Evolutionary conservation across 495 filamentous ascomycete species (phyloP).

Genomic region (Podospora pseudopauciseta): DNA sequence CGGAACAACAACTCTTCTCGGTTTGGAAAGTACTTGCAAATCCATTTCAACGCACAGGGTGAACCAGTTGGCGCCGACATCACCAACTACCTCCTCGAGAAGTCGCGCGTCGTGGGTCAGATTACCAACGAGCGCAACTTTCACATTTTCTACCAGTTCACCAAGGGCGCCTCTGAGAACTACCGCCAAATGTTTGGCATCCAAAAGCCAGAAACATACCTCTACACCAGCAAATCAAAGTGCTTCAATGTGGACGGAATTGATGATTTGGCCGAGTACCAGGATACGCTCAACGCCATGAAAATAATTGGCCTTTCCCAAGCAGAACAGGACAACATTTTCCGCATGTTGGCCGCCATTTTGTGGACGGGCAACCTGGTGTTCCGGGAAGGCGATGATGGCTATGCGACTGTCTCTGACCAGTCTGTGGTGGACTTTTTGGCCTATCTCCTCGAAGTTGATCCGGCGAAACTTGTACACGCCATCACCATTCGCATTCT

Average conservation of each 20-base stretch:
- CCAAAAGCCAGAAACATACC: slow-evolving; percentile 86
- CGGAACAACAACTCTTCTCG: slow-evolving; percentile 98
- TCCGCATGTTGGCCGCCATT: slow-evolving; percentile 90
- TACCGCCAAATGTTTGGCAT: slow-evolving; percentile 84
- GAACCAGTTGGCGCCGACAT: slow-evolving; percentile 96
- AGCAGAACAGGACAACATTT: slow-evolving; percentile 90
- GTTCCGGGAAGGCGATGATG: slow-evolving; percentile 80
- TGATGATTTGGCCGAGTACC: slow-evolving; percentile 86
- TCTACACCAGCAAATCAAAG: slow-evolving; percentile 92
- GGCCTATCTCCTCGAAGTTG: slow-evolving; percentile 89
- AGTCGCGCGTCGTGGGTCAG: slow-evolving; percentile 92
- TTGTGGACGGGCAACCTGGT: slow-evolving; percentile 93
- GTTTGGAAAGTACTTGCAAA: slow-evolving; percentile 96
- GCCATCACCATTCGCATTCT: slow-evolving; percentile 86
- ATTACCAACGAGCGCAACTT: slow-evolving; percentile 96
- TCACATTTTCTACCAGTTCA: slow-evolving; percentile 99
- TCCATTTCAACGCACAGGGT: slow-evolving; percentile 91
- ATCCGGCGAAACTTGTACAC: slow-evolving; percentile 73
- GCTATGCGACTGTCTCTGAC: slow-evolving; percentile 82
- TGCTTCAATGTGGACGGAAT: slow-evolving; percentile 92
- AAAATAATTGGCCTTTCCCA: slow-evolving; percentile 84
- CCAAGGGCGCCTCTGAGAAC: slow-evolving; percentile 83
- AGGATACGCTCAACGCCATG: slow-evolving; percentile 93
- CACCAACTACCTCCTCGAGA: slow-evolving; percentile 96
- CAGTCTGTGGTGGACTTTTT: slow-evolving; percentile 90